phyloP scores from a whole-genome alignment of 352 stramenopile species.

The Globisporangium carolinianum region DNA sequence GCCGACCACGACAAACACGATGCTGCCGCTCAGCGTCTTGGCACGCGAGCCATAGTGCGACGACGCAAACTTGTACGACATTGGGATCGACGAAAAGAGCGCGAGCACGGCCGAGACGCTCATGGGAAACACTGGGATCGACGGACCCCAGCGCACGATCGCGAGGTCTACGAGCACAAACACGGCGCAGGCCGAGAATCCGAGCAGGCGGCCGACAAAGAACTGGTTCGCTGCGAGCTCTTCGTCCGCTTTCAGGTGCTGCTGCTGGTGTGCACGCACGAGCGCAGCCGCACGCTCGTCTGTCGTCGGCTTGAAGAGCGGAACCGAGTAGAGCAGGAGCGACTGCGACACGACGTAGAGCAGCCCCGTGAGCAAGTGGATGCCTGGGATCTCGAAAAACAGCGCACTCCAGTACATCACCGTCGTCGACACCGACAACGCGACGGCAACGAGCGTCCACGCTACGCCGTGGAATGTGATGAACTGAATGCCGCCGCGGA shows the following conservation, averaged over 20 bases:
- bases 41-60: conserved; percentile 20
- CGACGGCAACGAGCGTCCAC: conserved; percentile 40
- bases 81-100: conserved; percentile 45
- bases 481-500: conserved; percentile 38
- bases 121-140: conserved; percentile 38
- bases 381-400: conserved; percentile 36
- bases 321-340: conserved; percentile 31
- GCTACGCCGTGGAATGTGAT: conserved; percentile 42
- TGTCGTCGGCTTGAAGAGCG: conserved; percentile 21
- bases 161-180: conserved; percentile 48
- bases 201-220: conserved; percentile 31
- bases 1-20: conserved; percentile 43
- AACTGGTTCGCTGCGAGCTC: conserved; percentile 20
- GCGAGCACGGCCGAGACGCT: conserved; percentile 34
- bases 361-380: conserved; percentile 34
- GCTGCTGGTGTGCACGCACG: not conserved
- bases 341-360: conserved; percentile 34
- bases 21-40: conserved; percentile 31
- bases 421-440: conserved; percentile 30
- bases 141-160: conserved; percentile 33
- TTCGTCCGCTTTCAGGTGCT: conserved; percentile 12
- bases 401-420: conserved; percentile 38
- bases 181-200: conserved; percentile 29
- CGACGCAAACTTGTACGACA: conserved; percentile 38
- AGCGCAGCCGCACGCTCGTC: not conserved